phyloP scores from a whole-genome alignment of 2,329 filamentous ascomycete genomes.

The Thielaviopsis euricoi region DNA sequence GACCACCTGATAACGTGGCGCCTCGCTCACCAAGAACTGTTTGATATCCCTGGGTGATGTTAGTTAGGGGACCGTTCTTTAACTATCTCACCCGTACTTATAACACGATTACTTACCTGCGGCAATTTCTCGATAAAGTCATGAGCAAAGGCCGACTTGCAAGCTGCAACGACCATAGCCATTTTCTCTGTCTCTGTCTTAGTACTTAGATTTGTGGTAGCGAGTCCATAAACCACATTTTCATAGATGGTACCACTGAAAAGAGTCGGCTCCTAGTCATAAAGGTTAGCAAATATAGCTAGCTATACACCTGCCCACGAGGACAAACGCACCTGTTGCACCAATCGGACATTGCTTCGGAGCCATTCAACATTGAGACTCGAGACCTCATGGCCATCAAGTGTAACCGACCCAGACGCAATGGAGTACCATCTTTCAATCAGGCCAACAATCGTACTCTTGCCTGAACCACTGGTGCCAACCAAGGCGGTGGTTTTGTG shows the following conservation, averaged over 20 bases:
- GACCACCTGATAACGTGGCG: conserved; percentile 48
- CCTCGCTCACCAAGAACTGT: conserved; percentile 49
- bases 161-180: conserved; percentile 29
- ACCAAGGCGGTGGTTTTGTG: conserved; percentile 37
- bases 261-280: conserved; percentile 31
- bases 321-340: conserved; percentile 22
- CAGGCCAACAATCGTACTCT: conserved; percentile 40
- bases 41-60: conserved; percentile 30
- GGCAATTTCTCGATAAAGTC: conserved; percentile 36
- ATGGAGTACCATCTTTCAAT: conserved; percentile 44
- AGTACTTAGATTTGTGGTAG: conserved; percentile 21
- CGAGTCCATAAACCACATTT: conserved; percentile 34
- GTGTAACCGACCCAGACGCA: conserved; percentile 25
- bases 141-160: conserved; percentile 33
- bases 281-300: not conserved
- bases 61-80: not conserved
- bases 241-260: conserved; percentile 35
- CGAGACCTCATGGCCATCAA: conserved; percentile 27
- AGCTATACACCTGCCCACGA: not conserved
- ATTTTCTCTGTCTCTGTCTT: conserved; percentile 26
- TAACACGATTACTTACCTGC: conserved; percentile 14
- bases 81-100: not conserved
- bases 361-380: conserved; percentile 34
- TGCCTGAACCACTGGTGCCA: conserved; percentile 40
- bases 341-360: conserved; percentile 33